phyloP scores from a whole-genome alignment of 805 yeast genomes.

The Wickerhamomyces rabaulensis region DNA sequence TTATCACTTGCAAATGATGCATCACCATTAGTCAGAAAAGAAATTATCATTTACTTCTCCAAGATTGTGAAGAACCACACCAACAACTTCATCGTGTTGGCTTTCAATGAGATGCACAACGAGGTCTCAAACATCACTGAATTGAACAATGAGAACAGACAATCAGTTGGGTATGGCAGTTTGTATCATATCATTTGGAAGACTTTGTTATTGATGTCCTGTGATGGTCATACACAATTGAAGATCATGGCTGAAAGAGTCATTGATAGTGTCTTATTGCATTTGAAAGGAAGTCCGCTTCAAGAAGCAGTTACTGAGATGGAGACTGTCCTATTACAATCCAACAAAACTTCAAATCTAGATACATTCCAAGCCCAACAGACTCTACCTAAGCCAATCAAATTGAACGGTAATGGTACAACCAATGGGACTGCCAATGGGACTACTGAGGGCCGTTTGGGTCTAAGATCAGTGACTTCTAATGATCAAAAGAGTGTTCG shows the following conservation, averaged over 20 bases:
- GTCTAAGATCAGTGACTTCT: constrained; percentile 16
- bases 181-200: constrained; percentile 86
- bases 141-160: constrained; percentile 50
- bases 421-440: not conserved
- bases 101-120: constrained; percentile 77
- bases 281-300: constrained; percentile 51
- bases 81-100: constrained; percentile 77
- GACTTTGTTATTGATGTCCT: constrained; percentile 68
- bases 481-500: constrained; percentile 1
- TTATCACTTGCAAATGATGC: constrained; percentile 77
- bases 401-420: constrained; percentile 28
- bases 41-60: constrained; percentile 72
- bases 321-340: constrained; percentile 58
- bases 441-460: not conserved
- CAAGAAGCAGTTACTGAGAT: constrained; percentile 60
- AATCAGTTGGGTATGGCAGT: constrained; percentile 81
- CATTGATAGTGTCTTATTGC: constrained; percentile 65
- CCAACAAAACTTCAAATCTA: constrained; percentile 24
- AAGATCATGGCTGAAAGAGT: constrained; percentile 65
- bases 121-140: constrained; percentile 45
- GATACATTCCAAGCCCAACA: constrained; percentile 25
- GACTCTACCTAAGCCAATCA: constrained; percentile 31
- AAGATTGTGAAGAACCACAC: constrained; percentile 64
- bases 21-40: constrained; percentile 82
- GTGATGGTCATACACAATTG: constrained; percentile 86